Base-by-base conservation (phyloP, 495 filamentous ascomycete genomes). In the Xylaria acuta region DNA sequence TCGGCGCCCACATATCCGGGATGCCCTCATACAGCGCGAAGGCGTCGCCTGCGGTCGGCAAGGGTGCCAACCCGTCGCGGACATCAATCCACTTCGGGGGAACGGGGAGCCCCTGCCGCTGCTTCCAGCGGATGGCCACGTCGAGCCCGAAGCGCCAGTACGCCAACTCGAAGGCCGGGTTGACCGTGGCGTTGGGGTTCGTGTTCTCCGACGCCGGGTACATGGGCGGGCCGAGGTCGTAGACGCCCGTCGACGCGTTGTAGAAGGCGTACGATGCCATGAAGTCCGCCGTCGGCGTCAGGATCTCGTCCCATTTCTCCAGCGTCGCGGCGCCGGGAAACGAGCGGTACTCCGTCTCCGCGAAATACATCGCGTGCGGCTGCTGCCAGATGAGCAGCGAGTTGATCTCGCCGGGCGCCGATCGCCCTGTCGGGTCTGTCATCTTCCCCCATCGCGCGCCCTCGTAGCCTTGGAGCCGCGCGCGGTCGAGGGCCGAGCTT, bases 401-500 rank as follows among this genome's bases (percentile, higher is more conserved):
- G 75, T 88, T 88, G 73, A 88, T 88, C 71, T 88, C 85, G 20
- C 86, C 88, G 9, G 88, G 88, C 14, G 87, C 86, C 51, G 81
- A 84, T 64, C 86, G 78, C 59, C 88, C 87, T 5, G 84, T 83
- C 0, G 87, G 84, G 74, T 89, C 88, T 8, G 83, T 88, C 87
- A 89, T 89, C 76, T 90, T 90, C 9, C 88, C 86, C 83, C 86
- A 85, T 65, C 86, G 82, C 11, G 87, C 85, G 5, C 87, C 88
- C 2, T 73, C 69, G 72, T 89, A 90, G 16, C 87, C 86, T 70
- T 88, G 86, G 0, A 71, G 58, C 9, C 67, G 45, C 1, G 88
- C 87, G 47, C 88, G 82, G 8, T 82, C 79, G 12, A 82, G 69
- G 3, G 83, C 84, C 0, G 84, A 83, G 7, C 78, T 76, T 0